phyloP scores from a whole-genome alignment of 176 grass and related monocot genomes.

The Rhipidocladum racemiflorum region DNA sequence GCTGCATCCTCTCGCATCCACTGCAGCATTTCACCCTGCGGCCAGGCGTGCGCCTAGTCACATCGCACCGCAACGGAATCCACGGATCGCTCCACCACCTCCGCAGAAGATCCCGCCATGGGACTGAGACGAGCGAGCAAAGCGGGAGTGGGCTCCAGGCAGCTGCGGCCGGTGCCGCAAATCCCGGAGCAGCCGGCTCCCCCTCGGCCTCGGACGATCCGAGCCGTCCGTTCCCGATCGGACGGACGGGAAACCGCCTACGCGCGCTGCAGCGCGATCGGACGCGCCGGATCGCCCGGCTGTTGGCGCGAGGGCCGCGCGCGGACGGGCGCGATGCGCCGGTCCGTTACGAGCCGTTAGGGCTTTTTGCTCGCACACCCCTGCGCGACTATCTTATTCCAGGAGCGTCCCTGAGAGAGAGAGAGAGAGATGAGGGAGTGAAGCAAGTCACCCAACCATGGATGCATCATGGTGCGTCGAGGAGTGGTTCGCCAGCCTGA shows the following conservation, averaged over 20 bases:
- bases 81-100: not conserved
- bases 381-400: not conserved
- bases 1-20: not conserved
- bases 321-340: not conserved
- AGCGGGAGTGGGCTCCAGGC: not conserved
- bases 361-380: not conserved
- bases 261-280: not conserved
- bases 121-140: not conserved
- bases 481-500: no score
- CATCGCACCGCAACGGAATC: not conserved
- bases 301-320: not conserved
- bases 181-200: not conserved
- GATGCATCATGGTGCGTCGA: no score
- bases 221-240: not conserved
- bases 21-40: not conserved
- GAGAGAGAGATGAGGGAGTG: no score
- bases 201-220: not conserved
- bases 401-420: not conserved
- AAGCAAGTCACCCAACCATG: no score
- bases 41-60: no score
- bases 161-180: slow-evolving; percentile 26
- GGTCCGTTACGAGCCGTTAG: not conserved
- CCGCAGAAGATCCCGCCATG: slow-evolving; percentile 13
- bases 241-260: not conserved
- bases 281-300: not conserved